Conservation (phyloP, 352 stramenopile genomes). For the Pythium brassicae region DNA sequence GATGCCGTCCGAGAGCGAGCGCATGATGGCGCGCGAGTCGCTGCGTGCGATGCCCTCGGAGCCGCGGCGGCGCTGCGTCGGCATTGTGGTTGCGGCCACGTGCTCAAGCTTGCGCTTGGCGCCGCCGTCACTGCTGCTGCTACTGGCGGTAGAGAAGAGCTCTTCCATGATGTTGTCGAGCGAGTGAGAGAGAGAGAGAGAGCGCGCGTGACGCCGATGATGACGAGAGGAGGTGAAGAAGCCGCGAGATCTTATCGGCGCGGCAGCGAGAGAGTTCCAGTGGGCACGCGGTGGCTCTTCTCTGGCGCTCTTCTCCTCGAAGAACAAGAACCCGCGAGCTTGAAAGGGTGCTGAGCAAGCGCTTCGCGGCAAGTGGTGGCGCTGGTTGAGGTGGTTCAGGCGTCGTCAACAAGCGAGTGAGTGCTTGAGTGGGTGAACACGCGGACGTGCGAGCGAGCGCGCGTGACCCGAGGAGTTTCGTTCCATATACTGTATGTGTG, state of each 20-base stretch:
- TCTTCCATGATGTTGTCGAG: conserved; percentile 26
- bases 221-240: not conserved
- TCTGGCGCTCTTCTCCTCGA: conserved; percentile 2
- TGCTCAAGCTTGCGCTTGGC: conserved; percentile 66
- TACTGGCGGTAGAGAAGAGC: conserved; percentile 9
- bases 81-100: conserved; percentile 11
- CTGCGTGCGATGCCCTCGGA: conserved; percentile 18
- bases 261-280: too few species aligned
- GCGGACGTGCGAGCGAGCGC: not conserved
- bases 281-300: conserved; percentile 1
- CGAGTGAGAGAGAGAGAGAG: not conserved
- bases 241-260: not conserved
- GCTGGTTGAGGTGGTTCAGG: too few species aligned
- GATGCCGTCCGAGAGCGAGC: conserved; percentile 65
- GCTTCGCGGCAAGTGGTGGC: not conserved
- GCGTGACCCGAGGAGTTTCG: not conserved
- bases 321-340: not conserved
- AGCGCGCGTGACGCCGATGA: not conserved
- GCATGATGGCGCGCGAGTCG: conserved; percentile 33
- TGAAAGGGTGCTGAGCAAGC: conserved; percentile 1
- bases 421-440: not conserved
- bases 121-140: conserved; percentile 11
- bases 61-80: conserved; percentile 30
- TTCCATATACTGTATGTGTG: too few species aligned
- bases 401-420: too few species aligned